These are phyloP conservation scores for Puccinia horiana DNA, from an alignment of 1,284 basidiomycete genomes.

Conservation along the genomic window DNA sequence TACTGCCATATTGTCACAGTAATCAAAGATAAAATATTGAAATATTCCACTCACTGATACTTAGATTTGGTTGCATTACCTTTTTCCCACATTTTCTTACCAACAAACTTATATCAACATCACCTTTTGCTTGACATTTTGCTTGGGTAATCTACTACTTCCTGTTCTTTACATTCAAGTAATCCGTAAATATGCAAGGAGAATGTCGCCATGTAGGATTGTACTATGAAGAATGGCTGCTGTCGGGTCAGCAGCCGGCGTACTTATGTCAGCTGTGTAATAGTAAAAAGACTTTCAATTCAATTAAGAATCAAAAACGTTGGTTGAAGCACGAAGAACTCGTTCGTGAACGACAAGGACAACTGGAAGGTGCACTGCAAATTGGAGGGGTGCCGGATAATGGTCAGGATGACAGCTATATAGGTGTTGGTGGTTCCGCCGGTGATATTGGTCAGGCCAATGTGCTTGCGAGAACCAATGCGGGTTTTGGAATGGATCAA, in stretches of 20 bases:
- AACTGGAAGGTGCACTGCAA: neutral
- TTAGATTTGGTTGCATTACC: too few species aligned
- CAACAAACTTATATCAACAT: too few species aligned
- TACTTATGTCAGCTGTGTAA: too few species aligned
- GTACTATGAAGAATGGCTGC: neutral
- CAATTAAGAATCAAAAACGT: neutral
- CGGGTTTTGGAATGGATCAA: neutral
- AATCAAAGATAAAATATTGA: too few species aligned
- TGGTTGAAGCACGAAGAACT: neutral
- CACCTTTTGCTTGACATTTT: too few species aligned
- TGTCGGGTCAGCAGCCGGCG: neutral
- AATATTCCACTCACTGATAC: too few species aligned
- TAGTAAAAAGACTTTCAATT: neutral
- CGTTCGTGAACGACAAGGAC: too few species aligned
- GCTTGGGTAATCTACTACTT: too few species aligned
- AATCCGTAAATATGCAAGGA: neutral
- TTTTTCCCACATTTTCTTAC: too few species aligned
- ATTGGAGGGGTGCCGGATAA: neutral
- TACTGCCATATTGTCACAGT: too few species aligned
- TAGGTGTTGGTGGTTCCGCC: neutral
- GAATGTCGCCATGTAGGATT: neutral
- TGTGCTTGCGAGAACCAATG: neutral
- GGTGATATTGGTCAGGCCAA: neutral
- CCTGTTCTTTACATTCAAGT: too few species aligned
- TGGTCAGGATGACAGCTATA: neutral